Conservation (phyloP, 2,329 filamentous ascomycete genomes). For the Penicillium sp. region DNA sequence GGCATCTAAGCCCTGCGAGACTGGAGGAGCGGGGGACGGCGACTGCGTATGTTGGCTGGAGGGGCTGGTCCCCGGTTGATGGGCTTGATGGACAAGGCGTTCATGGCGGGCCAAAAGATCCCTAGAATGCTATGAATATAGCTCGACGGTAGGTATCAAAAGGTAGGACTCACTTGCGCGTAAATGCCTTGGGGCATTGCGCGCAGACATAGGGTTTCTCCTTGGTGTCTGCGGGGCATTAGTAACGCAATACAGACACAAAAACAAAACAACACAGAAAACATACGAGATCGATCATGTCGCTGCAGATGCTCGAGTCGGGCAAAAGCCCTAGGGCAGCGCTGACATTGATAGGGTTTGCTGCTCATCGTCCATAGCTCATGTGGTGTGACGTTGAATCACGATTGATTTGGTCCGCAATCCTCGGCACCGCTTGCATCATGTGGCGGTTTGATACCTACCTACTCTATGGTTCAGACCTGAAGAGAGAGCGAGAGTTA, state of each 20-base stretch:
- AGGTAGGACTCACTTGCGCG: constrained; percentile 26
- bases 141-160: no score
- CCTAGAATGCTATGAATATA: constrained; percentile 17
- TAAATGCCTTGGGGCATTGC: constrained; percentile 34
- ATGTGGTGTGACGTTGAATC: constrained; percentile 1
- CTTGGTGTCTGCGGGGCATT: constrained; percentile 29
- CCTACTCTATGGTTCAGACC: no score
- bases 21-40: constrained; percentile 17
- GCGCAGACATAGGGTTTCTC: constrained; percentile 32
- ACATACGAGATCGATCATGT: constrained; percentile 34
- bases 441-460: neutral
- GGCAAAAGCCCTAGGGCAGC: constrained; percentile 31
- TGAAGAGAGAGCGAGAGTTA: no score
- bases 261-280: neutral
- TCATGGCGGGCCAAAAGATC: constrained; percentile 33
- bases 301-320: constrained; percentile 36
- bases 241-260: neutral
- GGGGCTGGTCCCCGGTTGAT: constrained; percentile 17
- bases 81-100: constrained; percentile 27
- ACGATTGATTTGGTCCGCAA: neutral
- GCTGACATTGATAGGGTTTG: constrained; percentile 29
- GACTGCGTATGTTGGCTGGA: constrained; percentile 13
- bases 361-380: constrained; percentile 13
- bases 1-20: constrained; percentile 27
- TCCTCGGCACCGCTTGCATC: neutral